Conservation (phyloP, 148 eudicot species). For the Beta vulgaris region DNA sequence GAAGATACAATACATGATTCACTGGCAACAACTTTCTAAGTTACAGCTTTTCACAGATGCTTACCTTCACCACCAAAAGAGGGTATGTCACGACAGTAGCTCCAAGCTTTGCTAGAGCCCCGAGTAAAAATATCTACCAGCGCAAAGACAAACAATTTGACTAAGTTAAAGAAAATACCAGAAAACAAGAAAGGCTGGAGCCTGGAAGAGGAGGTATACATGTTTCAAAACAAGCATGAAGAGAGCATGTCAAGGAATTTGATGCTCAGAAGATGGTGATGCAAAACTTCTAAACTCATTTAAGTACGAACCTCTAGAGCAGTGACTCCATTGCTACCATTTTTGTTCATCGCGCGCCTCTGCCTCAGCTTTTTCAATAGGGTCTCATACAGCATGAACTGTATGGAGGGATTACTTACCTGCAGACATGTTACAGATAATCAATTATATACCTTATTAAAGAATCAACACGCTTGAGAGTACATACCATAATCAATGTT, state of each 20-base stretch:
- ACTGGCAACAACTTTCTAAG: not conserved
- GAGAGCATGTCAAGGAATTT: not conserved
- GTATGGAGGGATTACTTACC: slow-evolving; percentile 98
- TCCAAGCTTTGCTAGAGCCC: slow-evolving; percentile 96
- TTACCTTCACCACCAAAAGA: slow-evolving; percentile 88
- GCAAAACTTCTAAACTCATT: not conserved
- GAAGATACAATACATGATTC: not conserved
- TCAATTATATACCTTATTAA: slow-evolving; percentile 29
- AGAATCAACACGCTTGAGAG: slow-evolving; percentile 13
- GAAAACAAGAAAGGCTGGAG: not conserved
- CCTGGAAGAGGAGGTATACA: not conserved
- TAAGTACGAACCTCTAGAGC: slow-evolving; percentile 72
- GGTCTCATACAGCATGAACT: slow-evolving; percentile 97
- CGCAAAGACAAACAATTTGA: slow-evolving; percentile 2
- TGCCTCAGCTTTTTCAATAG: slow-evolving; percentile 76
- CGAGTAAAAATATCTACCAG: slow-evolving; percentile 77
- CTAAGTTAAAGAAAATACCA: not conserved
- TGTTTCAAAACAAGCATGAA: not conserved
- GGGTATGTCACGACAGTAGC: slow-evolving; percentile 98
- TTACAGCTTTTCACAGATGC: not conserved
- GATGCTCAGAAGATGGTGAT: not conserved
- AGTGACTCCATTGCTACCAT: slow-evolving; percentile 52
- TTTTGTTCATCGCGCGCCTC: slow-evolving; percentile 53
- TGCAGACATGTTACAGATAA: slow-evolving; percentile 32
- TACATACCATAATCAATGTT: slow-evolving; percentile 83